These are phyloP conservation scores for Naganishia randhawae DNA, from an alignment of 768 basidiomycete species.

Conservation along the genomic window DNA sequence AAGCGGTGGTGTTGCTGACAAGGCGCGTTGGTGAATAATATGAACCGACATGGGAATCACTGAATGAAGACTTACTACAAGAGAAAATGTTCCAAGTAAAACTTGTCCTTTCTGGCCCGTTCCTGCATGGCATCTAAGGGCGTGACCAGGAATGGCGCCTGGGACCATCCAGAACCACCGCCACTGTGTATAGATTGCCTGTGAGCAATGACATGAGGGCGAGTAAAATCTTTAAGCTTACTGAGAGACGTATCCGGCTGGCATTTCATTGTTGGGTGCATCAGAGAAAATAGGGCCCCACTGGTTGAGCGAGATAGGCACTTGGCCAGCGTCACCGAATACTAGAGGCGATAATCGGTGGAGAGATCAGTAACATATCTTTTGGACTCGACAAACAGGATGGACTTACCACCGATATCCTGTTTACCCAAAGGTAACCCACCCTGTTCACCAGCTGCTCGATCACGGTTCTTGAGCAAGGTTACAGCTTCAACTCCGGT, in stretches of 20 bases:
- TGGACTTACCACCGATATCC: constrained; percentile 13
- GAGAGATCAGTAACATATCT: neutral
- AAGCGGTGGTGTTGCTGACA: constrained; percentile 15
- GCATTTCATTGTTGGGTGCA: constrained; percentile 19
- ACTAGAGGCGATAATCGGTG: neutral
- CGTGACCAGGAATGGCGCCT: constrained; percentile 9
- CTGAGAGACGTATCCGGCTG: constrained; percentile 18
- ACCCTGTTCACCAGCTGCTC: constrained; percentile 15
- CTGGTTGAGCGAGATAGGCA: constrained; percentile 20
- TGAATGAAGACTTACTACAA: constrained; percentile 61
- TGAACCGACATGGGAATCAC: neutral
- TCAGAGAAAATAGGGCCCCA: constrained; percentile 19
- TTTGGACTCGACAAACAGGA: neutral
- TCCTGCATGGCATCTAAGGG: constrained; percentile 73
- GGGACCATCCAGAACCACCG: constrained; percentile 18
- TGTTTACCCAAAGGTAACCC: constrained; percentile 12
- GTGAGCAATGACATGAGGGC: neutral
- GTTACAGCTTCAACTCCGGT: constrained; percentile 18
- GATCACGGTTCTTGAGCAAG: constrained; percentile 17
- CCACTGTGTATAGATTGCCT: neutral
- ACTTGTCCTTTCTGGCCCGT: constrained; percentile 63
- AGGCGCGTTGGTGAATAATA: neutral
- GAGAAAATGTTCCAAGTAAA: constrained; percentile 63
- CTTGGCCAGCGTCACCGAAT: constrained; percentile 17
- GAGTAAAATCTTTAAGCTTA: neutral